phyloP scores from a whole-genome alignment of 495 filamentous ascomycete species.

The Tuber melanosporum region DNA sequence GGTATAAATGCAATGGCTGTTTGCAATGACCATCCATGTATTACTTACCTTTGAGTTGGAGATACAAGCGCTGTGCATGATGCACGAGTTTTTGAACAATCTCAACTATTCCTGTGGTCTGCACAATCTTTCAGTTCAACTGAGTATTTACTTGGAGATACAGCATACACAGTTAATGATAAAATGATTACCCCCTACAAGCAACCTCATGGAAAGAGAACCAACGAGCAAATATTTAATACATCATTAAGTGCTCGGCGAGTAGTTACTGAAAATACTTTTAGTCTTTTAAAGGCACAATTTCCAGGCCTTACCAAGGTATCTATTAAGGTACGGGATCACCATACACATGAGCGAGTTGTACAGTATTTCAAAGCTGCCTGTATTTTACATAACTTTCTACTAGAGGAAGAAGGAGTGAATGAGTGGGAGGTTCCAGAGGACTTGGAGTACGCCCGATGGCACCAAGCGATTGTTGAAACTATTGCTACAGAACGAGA shows the following conservation, averaged over 20 bases:
- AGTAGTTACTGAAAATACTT: constrained; percentile 6
- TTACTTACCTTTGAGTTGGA: not conserved
- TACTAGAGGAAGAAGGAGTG: not conserved
- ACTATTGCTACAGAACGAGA: too few species aligned
- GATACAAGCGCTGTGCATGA: constrained; percentile 6
- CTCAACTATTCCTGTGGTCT: not conserved
- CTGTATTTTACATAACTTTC: constrained; percentile 9
- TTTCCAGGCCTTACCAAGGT: constrained; percentile 10
- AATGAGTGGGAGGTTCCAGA: not conserved
- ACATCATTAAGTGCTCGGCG: not conserved
- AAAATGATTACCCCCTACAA: constrained; percentile 10
- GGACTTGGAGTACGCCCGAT: not conserved
- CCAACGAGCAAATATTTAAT: not conserved
- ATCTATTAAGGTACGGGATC: not conserved
- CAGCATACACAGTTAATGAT: not conserved
- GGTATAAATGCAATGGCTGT: constrained; percentile 1
- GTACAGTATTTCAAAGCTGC: constrained; percentile 4
- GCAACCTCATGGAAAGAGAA: not conserved
- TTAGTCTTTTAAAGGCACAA: constrained; percentile 5
- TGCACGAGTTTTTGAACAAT: not conserved
- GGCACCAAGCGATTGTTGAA: constrained; percentile 11
- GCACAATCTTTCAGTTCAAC: not conserved
- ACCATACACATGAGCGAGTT: not conserved
- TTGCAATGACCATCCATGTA: not conserved
- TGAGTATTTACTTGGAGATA: constrained; percentile 6